Percentiles rank a stretch among this genome's conserved stretches.
Conservation (phyloP, 1,139 yeast genomes). For the Pichia sp. region DNA sequence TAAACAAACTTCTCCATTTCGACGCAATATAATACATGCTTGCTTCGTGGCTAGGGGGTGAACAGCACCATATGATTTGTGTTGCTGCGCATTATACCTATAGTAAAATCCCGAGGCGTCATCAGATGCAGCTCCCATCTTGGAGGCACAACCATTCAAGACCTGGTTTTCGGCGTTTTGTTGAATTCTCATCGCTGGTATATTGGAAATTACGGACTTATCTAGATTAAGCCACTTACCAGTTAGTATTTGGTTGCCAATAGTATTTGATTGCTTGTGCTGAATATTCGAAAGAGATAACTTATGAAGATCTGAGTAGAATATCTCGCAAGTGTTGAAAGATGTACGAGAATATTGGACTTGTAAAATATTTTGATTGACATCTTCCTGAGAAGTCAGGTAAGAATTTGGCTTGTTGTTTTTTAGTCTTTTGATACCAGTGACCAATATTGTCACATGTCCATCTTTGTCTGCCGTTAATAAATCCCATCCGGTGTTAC, state of each 20-base stretch:
- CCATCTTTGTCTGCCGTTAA: conserved; percentile 49
- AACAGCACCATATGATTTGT: conserved; percentile 55
- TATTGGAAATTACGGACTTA: conserved; percentile 53
- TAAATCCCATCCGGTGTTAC: conserved; percentile 50
- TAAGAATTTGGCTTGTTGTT: conserved; percentile 12
- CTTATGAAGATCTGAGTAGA: conserved; percentile 26
- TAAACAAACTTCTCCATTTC: conserved; percentile 55
- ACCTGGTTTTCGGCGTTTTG: conserved; percentile 26
- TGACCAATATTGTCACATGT: conserved; percentile 43
- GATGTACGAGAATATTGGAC: conserved; percentile 34
- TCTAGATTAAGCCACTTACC: conserved; percentile 70
- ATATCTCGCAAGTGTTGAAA: conserved; percentile 34
- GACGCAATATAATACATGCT: conserved; percentile 65
- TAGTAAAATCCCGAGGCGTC: conserved; percentile 36
- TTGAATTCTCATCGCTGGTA: conserved; percentile 44
- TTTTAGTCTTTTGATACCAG: conserved; percentile 29
- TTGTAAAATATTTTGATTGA: conserved; percentile 26
- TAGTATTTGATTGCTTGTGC: neutral
- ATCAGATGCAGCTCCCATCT: conserved; percentile 32
- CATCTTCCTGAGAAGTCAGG: conserved; percentile 19
- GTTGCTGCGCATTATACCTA: conserved; percentile 55
- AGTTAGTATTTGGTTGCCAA: conserved; percentile 41
- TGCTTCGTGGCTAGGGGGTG: conserved; percentile 70
- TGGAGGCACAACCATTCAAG: conserved; percentile 33
- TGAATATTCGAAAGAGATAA: conserved; percentile 15